Percentiles rank a stretch among this genome's conserved stretches.
phyloP scores from a whole-genome alignment of 2,329 filamentous ascomycete genomes.

The Parascedosporium putredinis region DNA sequence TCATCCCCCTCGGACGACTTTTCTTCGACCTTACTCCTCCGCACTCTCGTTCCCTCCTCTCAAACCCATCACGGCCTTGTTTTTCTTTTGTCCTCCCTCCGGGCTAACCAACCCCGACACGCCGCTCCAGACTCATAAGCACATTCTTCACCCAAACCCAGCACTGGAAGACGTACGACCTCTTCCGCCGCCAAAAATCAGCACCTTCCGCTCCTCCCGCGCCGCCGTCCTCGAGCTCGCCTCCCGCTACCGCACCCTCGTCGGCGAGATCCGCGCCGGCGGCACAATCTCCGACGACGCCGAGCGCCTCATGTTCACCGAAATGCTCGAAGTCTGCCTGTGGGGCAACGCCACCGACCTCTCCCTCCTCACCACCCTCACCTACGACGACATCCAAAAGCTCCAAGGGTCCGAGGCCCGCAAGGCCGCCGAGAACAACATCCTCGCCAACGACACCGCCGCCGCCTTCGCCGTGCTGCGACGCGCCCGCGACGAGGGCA shows the following conservation, averaged over 20 bases:
- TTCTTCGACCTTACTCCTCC: not conserved
- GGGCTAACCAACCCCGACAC: slow-evolving; percentile 12
- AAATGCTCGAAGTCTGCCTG: slow-evolving; percentile 93
- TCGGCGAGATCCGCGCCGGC: slow-evolving; percentile 51
- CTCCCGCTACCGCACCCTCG: slow-evolving; percentile 63
- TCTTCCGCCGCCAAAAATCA: slow-evolving; percentile 86
- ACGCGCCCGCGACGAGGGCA: too few species aligned
- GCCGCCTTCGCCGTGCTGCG: slow-evolving; percentile 60
- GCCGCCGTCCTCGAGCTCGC: slow-evolving; percentile 77
- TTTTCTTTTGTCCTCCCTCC: too few species aligned
- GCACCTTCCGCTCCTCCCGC: slow-evolving; percentile 84
- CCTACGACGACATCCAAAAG: slow-evolving; percentile 94
- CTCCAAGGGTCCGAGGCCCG: slow-evolving; percentile 81
- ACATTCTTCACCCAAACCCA: slow-evolving; percentile 66
- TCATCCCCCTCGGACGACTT: not conserved
- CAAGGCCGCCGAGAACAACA: slow-evolving; percentile 82
- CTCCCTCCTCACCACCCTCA: slow-evolving; percentile 78
- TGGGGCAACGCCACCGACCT: slow-evolving; percentile 97
- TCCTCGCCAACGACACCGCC: slow-evolving; percentile 75
- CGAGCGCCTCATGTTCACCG: slow-evolving; percentile 69
- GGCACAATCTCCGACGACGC: slow-evolving; percentile 51
- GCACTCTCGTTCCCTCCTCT: not conserved
- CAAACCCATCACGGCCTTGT: too few species aligned
- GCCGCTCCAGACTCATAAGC: slow-evolving; percentile 62
- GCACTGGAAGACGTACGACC: slow-evolving; percentile 83